phyloP scores from a whole-genome alignment of 1,139 yeast species.

The Protomyces pachydermus region DNA sequence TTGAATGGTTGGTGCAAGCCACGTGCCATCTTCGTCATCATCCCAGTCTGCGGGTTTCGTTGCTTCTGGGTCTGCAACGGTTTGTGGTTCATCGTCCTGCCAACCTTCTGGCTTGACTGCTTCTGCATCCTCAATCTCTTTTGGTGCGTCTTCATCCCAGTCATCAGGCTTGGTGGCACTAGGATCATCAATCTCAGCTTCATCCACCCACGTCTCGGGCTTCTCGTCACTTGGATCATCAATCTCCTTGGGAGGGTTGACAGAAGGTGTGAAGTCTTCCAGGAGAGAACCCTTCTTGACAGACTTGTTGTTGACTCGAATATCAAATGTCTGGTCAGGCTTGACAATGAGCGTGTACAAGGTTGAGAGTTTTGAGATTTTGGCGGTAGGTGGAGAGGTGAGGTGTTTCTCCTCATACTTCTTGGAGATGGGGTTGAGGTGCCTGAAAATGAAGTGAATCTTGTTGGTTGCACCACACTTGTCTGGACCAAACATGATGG shows the following conservation, averaged over 20 bases:
- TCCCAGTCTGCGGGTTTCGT: conserved; percentile 72
- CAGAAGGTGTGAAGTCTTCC: conserved; percentile 56
- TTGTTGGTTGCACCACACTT: conserved; percentile 75
- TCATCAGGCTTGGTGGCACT: conserved; percentile 63
- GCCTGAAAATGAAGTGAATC: conserved; percentile 67
- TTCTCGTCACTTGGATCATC: conserved; percentile 57
- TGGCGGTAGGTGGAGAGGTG: conserved; percentile 61
- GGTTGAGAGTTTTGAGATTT: conserved; percentile 51
- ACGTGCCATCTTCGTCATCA: conserved; percentile 80
- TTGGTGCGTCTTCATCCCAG: conserved; percentile 68
- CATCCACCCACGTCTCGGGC: conserved; percentile 81
- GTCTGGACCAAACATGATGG: conserved; percentile 93
- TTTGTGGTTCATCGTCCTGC: conserved; percentile 60
- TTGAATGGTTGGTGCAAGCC: conserved; percentile 62
- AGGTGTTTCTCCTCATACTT: conserved; percentile 65
- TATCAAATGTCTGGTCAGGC: conserved; percentile 63
- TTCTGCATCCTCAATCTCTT: conserved; percentile 58
- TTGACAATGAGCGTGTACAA: conserved; percentile 71
- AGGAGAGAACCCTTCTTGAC: conserved; percentile 64
- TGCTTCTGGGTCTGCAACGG: conserved; percentile 62
- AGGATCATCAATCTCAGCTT: conserved; percentile 61
- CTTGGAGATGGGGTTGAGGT: conserved; percentile 54
- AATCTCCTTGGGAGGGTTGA: conserved; percentile 60
- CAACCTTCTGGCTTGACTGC: conserved; percentile 69
- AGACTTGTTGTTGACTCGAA: conserved; percentile 73